These are phyloP conservation scores for Crotalaria pallida DNA, from an alignment of 306 rosid species.

Conservation along the genomic window DNA sequence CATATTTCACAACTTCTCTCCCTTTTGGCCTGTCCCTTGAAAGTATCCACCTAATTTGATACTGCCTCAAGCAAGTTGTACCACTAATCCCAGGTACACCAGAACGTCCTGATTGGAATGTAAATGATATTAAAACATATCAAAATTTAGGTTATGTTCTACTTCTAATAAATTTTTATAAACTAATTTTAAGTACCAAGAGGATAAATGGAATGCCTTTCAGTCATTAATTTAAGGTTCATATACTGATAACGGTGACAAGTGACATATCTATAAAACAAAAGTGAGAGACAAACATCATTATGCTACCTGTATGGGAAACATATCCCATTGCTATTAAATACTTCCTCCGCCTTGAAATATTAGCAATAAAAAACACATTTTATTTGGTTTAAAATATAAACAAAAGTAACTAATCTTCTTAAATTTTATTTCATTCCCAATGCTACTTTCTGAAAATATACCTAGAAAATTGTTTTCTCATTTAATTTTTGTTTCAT, in stretches of 20 bases:
- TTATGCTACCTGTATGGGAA: background rate
- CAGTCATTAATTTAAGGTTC: background rate
- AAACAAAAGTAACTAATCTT: too few species aligned
- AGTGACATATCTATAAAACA: background rate
- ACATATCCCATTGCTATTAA: background rate
- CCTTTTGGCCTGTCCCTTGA: conserved; percentile 88
- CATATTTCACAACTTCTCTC: conserved; percentile 73
- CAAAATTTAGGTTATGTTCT: background rate
- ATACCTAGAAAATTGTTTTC: too few species aligned
- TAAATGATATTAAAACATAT: background rate
- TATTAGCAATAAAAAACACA: too few species aligned
- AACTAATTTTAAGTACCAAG: background rate
- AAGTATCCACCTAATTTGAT: conserved; percentile 48
- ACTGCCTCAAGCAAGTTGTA: background rate
- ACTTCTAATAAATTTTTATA: background rate
- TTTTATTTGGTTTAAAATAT: too few species aligned
- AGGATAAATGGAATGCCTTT: background rate
- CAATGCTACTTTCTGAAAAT: too few species aligned
- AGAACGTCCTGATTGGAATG: background rate
- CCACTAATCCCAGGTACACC: background rate
- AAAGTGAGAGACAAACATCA: background rate
- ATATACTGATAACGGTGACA: background rate
- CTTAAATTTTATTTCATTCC: too few species aligned
- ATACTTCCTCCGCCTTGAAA: too few species aligned
- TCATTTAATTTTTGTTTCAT: too few species aligned